phyloP scores from a whole-genome alignment of 2,329 filamentous ascomycete species.

The Apiospora sp. region DNA sequence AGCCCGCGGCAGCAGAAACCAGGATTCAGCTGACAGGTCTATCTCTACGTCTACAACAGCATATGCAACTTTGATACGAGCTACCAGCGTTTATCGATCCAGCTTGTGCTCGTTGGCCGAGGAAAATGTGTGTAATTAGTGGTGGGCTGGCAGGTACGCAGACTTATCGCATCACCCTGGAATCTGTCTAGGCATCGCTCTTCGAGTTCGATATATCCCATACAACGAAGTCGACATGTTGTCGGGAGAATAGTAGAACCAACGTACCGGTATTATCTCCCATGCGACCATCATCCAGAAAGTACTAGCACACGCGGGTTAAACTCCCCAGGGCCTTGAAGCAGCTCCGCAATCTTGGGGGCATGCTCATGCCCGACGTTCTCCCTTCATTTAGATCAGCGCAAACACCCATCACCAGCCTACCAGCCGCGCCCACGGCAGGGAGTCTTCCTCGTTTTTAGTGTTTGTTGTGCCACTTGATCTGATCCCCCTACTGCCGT shows the following conservation, averaged over 20 bases:
- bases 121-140: not conserved
- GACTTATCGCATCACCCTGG: not conserved
- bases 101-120: not conserved
- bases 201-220: not conserved
- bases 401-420: not conserved
- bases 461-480: not conserved
- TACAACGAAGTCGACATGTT: not conserved
- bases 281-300: not conserved
- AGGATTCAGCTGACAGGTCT: not conserved
- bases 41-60: not conserved
- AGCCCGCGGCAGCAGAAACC: not conserved
- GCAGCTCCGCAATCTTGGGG: slow-evolving; percentile 7
- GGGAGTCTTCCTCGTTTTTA: not conserved
- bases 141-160: not conserved
- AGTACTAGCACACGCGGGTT: not conserved
- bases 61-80: not conserved
- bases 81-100: not conserved
- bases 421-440: not conserved
- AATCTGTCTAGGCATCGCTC: not conserved
- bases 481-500: not conserved
- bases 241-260: not conserved
- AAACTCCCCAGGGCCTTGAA: not conserved
- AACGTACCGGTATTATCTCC: not conserved
- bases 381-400: slow-evolving; percentile 15
- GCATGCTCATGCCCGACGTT: not conserved